Percentiles rank a stretch among this genome's conserved stretches.
Evolutionary conservation across 2,329 filamentous ascomycete species (phyloP).

Genomic region (Aurifilum marmelostoma): DNA sequence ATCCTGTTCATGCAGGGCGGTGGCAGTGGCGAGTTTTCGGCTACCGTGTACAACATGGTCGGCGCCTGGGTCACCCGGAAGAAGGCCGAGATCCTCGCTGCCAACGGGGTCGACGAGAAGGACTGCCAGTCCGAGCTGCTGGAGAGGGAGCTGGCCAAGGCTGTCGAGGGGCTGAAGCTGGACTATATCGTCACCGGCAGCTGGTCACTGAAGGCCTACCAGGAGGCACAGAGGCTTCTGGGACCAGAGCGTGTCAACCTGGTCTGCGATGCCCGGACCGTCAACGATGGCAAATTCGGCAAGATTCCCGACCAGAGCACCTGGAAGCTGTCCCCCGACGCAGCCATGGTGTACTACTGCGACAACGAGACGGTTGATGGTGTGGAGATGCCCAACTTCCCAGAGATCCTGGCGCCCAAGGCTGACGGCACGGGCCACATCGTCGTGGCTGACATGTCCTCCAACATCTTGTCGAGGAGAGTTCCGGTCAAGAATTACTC

Average conservation of each 20-base stretch:
- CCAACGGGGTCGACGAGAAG: slow-evolving; percentile 54
- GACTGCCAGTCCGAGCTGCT: slow-evolving; percentile 59
- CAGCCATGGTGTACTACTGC: slow-evolving; percentile 84
- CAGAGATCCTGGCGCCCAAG: slow-evolving; percentile 61
- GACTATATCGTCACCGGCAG: slow-evolving; percentile 91
- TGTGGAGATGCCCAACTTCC: slow-evolving; percentile 82
- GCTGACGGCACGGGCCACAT: slow-evolving; percentile 68
- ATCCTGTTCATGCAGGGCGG: slow-evolving; percentile 87
- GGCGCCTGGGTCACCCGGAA: slow-evolving; percentile 78
- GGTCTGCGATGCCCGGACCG: slow-evolving; percentile 67
- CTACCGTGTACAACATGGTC: slow-evolving; percentile 82
- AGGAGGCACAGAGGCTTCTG: slow-evolving; percentile 78
- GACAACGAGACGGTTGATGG: slow-evolving; percentile 95
- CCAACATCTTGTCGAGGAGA: slow-evolving; percentile 84
- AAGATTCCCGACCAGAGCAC: slow-evolving; percentile 75
- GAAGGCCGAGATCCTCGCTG: slow-evolving; percentile 60
- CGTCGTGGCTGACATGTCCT: slow-evolving; percentile 91
- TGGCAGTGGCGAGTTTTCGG: slow-evolving; percentile 83
- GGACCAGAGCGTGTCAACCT: slow-evolving; percentile 82
- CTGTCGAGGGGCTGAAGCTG: slow-evolving; percentile 73
- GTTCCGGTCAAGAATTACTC: slow-evolving; percentile 80
- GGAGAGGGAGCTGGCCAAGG: slow-evolving; percentile 62
- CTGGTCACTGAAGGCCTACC: slow-evolving; percentile 87
- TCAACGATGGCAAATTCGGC: slow-evolving; percentile 81
- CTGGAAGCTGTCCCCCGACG: slow-evolving; percentile 72